These are phyloP conservation scores for Isabelozyma heimii DNA, from an alignment of 805 yeast genomes.

Conservation along the genomic window DNA sequence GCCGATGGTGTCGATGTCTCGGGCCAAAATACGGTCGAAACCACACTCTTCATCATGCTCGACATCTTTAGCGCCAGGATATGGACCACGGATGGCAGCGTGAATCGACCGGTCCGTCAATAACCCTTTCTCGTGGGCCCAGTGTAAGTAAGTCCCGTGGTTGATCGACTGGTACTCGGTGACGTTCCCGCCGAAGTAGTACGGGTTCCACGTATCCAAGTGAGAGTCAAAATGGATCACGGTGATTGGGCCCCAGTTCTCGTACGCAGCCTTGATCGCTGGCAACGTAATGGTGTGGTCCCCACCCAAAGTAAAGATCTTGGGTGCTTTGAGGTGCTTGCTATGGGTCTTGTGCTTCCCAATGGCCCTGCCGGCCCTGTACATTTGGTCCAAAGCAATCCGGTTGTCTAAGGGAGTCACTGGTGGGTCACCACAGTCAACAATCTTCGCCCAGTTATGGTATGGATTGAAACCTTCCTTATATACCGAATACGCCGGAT, in stretches of 20 bases:
- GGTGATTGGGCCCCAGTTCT: conserved; percentile 8
- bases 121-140: conserved; percentile 9
- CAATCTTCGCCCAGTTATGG: conserved; percentile 37
- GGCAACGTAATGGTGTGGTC: conserved; percentile 11
- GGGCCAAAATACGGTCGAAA: conserved; percentile 7
- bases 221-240: conserved; percentile 11
- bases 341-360: conserved; percentile 32
- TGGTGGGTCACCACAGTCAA: conserved; percentile 65
- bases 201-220: conserved; percentile 9
- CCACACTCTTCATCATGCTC: conserved; percentile 9
- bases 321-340: conserved; percentile 5
- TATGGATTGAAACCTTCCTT: conserved; percentile 40
- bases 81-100: conserved; percentile 9
- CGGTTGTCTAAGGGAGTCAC: conserved; percentile 61
- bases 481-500: conserved; percentile 1
- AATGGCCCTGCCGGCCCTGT: conserved; percentile 50
- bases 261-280: conserved; percentile 9
- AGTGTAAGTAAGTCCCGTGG: conserved; percentile 10
- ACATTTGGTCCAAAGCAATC: conserved; percentile 57
- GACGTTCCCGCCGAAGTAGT: conserved; percentile 6
- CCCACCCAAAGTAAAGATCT: conserved; percentile 10
- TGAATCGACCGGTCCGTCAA: conserved; percentile 7
- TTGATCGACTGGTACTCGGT: conserved; percentile 10
- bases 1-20: conserved; percentile 9
- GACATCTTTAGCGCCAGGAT: conserved; percentile 7